Conservation (phyloP, 2,329 filamentous ascomycete genomes). For the Rutstroemia sydowiana region DNA sequence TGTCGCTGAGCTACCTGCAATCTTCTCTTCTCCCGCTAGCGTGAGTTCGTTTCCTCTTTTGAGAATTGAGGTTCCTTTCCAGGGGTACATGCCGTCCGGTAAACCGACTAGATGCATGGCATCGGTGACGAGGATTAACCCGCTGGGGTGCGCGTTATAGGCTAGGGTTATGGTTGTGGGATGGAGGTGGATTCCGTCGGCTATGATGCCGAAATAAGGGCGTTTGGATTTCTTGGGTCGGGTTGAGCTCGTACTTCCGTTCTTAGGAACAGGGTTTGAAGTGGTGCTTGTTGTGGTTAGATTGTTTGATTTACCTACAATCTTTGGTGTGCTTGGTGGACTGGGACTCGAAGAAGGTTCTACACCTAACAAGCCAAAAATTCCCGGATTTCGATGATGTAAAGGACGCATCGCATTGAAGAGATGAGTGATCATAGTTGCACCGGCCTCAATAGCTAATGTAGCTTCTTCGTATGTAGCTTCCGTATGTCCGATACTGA, state of each 20-base stretch:
- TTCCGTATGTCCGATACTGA: constrained; percentile 80
- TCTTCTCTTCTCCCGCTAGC: constrained; percentile 69
- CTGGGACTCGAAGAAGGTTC: constrained; percentile 36
- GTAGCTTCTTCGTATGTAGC: constrained; percentile 79
- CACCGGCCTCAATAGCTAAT: constrained; percentile 62
- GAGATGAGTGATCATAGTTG: constrained; percentile 84
- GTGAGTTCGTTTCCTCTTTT: constrained; percentile 68
- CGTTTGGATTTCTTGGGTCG: constrained; percentile 28
- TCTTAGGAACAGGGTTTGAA: not conserved
- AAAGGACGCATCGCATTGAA: constrained; percentile 93
- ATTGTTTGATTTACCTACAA: constrained; percentile 52
- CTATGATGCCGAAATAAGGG: constrained; percentile 83
- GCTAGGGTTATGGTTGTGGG: constrained; percentile 85
- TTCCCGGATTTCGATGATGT: constrained; percentile 83
- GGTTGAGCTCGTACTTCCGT: no score
- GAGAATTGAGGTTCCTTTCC: constrained; percentile 60
- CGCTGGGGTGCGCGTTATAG: constrained; percentile 75
- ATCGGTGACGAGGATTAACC: constrained; percentile 85
- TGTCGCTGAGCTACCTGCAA: constrained; percentile 67
- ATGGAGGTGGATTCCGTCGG: constrained; percentile 85
- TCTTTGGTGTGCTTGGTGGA: not conserved
- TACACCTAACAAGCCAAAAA: constrained; percentile 77
- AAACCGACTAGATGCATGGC: constrained; percentile 83
- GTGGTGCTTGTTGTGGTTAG: constrained; percentile 10
- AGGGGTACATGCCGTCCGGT: constrained; percentile 75